phyloP scores from a whole-genome alignment of 176 grass and related monocot species.

The Aegilops umbellulata region DNA sequence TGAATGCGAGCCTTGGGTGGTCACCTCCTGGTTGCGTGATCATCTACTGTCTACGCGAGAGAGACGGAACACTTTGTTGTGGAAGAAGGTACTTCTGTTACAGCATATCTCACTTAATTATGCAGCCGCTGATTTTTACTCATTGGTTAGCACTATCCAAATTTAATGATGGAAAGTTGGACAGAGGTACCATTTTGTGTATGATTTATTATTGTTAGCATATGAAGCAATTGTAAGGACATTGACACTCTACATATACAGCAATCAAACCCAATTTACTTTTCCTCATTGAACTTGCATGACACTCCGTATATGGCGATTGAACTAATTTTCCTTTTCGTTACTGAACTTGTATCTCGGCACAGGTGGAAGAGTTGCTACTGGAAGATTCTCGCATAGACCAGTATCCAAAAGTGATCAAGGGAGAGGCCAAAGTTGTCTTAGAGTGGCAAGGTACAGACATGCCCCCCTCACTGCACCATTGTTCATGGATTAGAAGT shows the following conservation, averaged over 20 bases:
- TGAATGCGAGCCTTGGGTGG: neutral
- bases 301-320: neutral
- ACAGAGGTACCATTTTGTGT: neutral
- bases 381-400: slow-evolving; percentile 88
- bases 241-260: neutral
- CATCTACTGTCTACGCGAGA: slow-evolving; percentile 70
- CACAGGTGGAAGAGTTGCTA: slow-evolving; percentile 89
- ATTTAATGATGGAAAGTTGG: neutral
- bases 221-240: neutral
- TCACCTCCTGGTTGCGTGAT: slow-evolving; percentile 7
- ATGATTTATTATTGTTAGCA: neutral
- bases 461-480: neutral
- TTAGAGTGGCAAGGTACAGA: slow-evolving; percentile 90
- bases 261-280: neutral
- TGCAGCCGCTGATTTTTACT: neutral
- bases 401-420: slow-evolving; percentile 85
- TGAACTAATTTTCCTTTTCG: neutral
- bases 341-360: slow-evolving; percentile 1
- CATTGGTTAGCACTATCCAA: neutral
- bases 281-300: slow-evolving; percentile 4
- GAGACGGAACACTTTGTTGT: slow-evolving; percentile 66
- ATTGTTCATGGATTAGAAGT: neutral
- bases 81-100: slow-evolving; percentile 79
- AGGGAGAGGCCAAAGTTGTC: slow-evolving; percentile 88
- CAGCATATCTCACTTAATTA: neutral